These are phyloP conservation scores for Pythium grandisporangium DNA, from an alignment of 352 stramenopile species.

Conservation along the genomic window DNA sequence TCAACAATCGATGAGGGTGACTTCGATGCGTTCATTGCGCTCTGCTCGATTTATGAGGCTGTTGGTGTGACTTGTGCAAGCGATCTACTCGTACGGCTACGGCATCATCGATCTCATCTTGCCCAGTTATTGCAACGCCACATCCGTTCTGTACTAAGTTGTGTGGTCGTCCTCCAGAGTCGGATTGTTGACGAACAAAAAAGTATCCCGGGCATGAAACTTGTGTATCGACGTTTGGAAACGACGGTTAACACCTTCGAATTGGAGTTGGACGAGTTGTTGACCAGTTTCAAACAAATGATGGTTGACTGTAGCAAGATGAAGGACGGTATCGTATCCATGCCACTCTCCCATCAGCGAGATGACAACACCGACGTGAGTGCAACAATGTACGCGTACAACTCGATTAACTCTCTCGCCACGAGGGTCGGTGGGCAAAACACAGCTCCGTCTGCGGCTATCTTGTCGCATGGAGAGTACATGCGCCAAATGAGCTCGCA, in stretches of 20 bases:
- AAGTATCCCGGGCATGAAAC: conserved; percentile 62
- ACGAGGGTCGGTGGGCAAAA: conserved; percentile 50
- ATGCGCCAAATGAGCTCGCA: conserved; percentile 83
- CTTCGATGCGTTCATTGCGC: conserved; percentile 76
- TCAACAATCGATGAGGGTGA: conserved; percentile 75
- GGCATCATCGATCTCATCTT: conserved; percentile 57
- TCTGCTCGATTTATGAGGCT: conserved; percentile 80
- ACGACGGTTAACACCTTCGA: conserved; percentile 52
- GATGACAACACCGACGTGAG: conserved; percentile 63
- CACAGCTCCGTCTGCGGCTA: conserved; percentile 47
- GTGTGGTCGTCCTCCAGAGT: conserved; percentile 60
- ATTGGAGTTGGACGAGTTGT: conserved; percentile 49
- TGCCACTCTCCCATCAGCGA: conserved; percentile 61
- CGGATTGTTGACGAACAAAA: conserved; percentile 74
- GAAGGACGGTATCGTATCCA: conserved; percentile 68
- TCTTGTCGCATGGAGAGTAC: conserved; percentile 78
- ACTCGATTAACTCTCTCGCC: conserved; percentile 73
- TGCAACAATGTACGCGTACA: conserved; percentile 62
- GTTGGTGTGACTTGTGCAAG: conserved; percentile 50
- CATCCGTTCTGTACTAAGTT: conserved; percentile 60
- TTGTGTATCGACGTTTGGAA: conserved; percentile 65
- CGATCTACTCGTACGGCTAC: conserved; percentile 63
- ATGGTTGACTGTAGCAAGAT: conserved; percentile 74
- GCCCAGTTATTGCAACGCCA: conserved; percentile 67
- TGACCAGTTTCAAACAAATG: conserved; percentile 66